Conservation (phyloP, 495 filamentous ascomycete genomes). For the Neurospora sublineolata region DNA sequence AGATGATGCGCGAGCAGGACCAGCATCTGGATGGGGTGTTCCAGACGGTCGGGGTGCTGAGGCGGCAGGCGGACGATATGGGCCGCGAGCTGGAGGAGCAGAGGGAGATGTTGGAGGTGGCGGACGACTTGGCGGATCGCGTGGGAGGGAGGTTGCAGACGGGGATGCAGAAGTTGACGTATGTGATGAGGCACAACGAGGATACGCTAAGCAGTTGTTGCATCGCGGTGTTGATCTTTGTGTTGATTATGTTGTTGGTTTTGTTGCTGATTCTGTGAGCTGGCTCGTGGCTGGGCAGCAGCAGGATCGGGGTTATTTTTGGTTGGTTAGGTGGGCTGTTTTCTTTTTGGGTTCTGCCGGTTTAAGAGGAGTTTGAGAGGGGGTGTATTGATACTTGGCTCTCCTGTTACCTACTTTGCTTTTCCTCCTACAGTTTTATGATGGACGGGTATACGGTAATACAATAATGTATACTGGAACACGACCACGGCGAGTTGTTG, state of each 20-base stretch:
- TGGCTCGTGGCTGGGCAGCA: not conserved
- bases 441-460: not conserved
- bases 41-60: conserved; percentile 78
- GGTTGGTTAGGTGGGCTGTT: not conserved
- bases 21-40: conserved; percentile 86
- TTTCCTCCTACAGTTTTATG: not conserved
- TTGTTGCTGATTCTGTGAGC: conserved; percentile 47
- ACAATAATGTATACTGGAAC: not conserved
- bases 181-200: conserved; percentile 85
- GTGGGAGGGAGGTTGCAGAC: conserved; percentile 76
- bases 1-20: conserved; percentile 94
- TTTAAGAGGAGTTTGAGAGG: not conserved
- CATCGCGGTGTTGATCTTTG: conserved; percentile 73
- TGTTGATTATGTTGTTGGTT: conserved; percentile 74
- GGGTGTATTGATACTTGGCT: not conserved
- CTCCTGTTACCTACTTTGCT: not conserved
- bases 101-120: conserved; percentile 63
- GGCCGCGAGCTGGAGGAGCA: conserved; percentile 92
- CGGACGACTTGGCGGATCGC: conserved; percentile 71
- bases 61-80: conserved; percentile 88
- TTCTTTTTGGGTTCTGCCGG: not conserved
- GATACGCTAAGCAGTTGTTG: conserved; percentile 86
- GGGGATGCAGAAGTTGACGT: conserved; percentile 73
- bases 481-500: not conserved
- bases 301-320: not conserved